These are phyloP conservation scores for Rhamnella rubrinervis DNA, from an alignment of 331 rosid genomes.

Conservation along the genomic window DNA sequence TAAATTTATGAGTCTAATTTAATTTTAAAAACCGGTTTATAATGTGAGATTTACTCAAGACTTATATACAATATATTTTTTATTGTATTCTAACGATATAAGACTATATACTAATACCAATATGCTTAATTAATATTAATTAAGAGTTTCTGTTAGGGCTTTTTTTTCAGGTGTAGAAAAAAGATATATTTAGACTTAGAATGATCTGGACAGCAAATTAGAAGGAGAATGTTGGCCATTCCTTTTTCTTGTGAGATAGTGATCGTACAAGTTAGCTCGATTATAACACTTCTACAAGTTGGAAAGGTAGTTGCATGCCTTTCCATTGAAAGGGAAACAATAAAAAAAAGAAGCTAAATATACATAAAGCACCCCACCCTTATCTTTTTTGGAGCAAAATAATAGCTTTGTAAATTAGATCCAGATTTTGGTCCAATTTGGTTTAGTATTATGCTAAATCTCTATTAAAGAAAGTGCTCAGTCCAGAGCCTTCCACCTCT, in stretches of 20 bases:
- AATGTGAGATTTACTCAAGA: too few relatives aligned
- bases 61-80: too few relatives aligned
- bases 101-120: too few relatives aligned
- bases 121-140: too few relatives aligned
- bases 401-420: neutral
- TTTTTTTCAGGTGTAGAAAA: too few relatives aligned
- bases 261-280: neutral
- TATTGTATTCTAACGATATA: too few relatives aligned
- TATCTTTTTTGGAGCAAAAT: neutral
- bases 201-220: conserved; percentile 12
- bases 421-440: too few relatives aligned
- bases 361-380: neutral
- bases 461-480: too few relatives aligned
- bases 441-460: neutral
- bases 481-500: too few relatives aligned
- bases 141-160: too few relatives aligned
- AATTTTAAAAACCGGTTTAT: too few relatives aligned
- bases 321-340: neutral
- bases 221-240: neutral
- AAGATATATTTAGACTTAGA: neutral
- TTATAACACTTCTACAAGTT: conserved; percentile 3
- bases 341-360: neutral
- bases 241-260: neutral
- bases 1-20: too few relatives aligned
- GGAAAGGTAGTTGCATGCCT: conserved; percentile 16